phyloP scores from a whole-genome alignment of 2,329 filamentous ascomycete genomes.

The Metarhizium album region DNA sequence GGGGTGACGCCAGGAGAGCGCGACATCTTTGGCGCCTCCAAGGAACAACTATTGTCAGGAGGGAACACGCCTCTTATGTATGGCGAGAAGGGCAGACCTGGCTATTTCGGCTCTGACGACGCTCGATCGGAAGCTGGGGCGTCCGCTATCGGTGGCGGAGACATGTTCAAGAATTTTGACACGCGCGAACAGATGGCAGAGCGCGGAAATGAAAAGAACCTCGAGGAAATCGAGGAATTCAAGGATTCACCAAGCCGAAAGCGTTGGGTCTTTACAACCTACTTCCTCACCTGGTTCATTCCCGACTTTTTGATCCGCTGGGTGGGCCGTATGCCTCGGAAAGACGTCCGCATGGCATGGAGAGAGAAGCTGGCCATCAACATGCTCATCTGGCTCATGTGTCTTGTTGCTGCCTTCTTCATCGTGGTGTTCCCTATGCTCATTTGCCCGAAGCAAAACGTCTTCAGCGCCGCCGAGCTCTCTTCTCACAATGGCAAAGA shows the following conservation, averaged over 20 bases:
- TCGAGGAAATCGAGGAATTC: conserved; percentile 83
- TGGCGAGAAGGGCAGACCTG: conserved; percentile 64
- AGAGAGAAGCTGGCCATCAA: conserved; percentile 97
- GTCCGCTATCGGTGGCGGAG: conserved; percentile 82
- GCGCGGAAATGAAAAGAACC: conserved; percentile 80
- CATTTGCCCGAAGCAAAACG: conserved; percentile 85
- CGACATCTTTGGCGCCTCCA: conserved; percentile 51
- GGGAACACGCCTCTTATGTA: conserved; percentile 49
- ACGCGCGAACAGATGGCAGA: conserved; percentile 91
- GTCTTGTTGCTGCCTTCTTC: conserved; percentile 71
- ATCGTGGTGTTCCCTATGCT: conserved; percentile 78
- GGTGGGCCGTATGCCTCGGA: conserved; percentile 77
- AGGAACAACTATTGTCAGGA: conserved; percentile 45
- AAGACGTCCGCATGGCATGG: conserved; percentile 89
- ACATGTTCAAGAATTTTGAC: conserved; percentile 97
- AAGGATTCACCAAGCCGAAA: conserved; percentile 70
- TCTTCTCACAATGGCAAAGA: conserved; percentile 62
- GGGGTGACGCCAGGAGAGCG: conserved; percentile 47
- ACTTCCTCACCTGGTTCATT: conserved; percentile 72
- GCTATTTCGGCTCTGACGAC: conserved; percentile 79
- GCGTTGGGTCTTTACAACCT: conserved; percentile 82
- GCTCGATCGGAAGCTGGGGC: conserved; percentile 81
- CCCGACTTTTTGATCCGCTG: conserved; percentile 73
- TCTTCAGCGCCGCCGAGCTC: conserved; percentile 72
- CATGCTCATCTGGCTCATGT: conserved; percentile 87